These are phyloP conservation scores for Rhodomyrtus tomentosa DNA, from an alignment of 345 rosid species.

Conservation along the genomic window DNA sequence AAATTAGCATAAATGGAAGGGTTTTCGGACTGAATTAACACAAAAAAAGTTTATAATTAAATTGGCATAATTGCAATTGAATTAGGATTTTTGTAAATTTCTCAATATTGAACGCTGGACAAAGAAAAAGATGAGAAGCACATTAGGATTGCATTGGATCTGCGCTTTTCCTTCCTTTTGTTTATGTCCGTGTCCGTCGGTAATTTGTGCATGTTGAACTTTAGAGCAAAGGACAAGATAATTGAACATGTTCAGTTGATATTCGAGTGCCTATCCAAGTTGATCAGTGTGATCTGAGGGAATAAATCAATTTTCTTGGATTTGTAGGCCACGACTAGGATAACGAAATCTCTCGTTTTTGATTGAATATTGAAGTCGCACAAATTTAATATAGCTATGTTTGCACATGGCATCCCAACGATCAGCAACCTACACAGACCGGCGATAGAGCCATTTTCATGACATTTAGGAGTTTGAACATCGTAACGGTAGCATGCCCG, in stretches of 20 bases:
- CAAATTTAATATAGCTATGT: neutral
- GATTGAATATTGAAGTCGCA: neutral
- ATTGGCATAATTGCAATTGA: too few relatives aligned
- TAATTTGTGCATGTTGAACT: neutral
- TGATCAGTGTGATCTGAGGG: neutral
- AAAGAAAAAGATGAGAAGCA: neutral
- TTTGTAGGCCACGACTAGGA: fast-evolving
- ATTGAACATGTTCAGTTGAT: neutral
- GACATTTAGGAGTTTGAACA: neutral
- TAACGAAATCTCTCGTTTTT: neutral
- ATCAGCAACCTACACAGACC: neutral
- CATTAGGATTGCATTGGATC: neutral
- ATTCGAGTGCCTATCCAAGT: neutral
- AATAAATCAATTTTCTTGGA: neutral
- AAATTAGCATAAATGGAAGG: too few relatives aligned
- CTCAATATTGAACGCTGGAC: neutral
- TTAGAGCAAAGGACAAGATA: neutral
- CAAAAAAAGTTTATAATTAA: too few relatives aligned
- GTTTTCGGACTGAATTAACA: too few relatives aligned
- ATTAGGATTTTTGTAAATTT: too few relatives aligned
- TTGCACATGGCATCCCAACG: neutral
- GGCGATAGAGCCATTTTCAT: neutral
- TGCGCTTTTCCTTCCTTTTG: neutral
- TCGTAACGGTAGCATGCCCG: neutral
- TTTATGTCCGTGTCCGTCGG: neutral